A percentile compares a stretch with the other conserved stretches of the same genome.
Conservation (phyloP, 108 stramenopile species). For the Fragilaria crotonensis region DNA sequence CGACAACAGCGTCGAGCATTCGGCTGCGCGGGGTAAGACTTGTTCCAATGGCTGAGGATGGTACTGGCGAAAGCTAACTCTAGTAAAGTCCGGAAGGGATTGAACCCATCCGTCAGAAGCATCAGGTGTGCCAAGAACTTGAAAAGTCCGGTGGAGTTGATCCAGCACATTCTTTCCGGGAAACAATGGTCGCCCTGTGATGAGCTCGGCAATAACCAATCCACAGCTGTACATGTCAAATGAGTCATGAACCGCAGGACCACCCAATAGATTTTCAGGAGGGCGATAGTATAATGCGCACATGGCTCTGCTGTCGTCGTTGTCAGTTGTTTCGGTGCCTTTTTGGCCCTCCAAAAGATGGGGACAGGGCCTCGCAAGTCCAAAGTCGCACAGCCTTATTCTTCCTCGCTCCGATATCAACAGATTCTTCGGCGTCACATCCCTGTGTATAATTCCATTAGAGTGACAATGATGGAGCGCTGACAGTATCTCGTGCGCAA, state of each 20-base stretch:
- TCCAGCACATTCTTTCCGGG: constrained; percentile 57
- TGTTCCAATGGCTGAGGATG: constrained; percentile 16
- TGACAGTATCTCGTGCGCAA: constrained; percentile 52
- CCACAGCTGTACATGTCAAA: constrained; percentile 70
- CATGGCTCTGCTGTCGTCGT: constrained; percentile 22
- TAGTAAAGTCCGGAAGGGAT: constrained; percentile 52
- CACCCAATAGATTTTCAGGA: constrained; percentile 69
- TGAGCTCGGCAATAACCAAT: constrained; percentile 45
- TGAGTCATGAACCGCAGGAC: constrained; percentile 20
- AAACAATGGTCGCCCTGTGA: constrained; percentile 44
- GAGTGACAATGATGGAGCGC: constrained; percentile 87
- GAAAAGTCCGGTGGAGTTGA: constrained; percentile 55
- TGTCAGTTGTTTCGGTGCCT: neutral
- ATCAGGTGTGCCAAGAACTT: constrained; percentile 56
- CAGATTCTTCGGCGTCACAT: constrained; percentile 91
- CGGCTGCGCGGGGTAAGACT: constrained; percentile 23
- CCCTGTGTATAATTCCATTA: constrained; percentile 86
- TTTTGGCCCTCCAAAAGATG: neutral
- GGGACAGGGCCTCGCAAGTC: constrained; percentile 39
- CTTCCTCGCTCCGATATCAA: constrained; percentile 43
- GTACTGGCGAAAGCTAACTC: constrained; percentile 38
- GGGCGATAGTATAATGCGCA: constrained; percentile 78
- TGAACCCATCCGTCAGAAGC: constrained; percentile 35
- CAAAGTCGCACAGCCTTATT: constrained; percentile 76
- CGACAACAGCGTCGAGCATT: constrained; percentile 13